Evolutionary conservation across 495 filamentous ascomycete species (phyloP), one percentile per base, ranked within the genome.

Genomic region (Daldinia concentrica): DNA sequence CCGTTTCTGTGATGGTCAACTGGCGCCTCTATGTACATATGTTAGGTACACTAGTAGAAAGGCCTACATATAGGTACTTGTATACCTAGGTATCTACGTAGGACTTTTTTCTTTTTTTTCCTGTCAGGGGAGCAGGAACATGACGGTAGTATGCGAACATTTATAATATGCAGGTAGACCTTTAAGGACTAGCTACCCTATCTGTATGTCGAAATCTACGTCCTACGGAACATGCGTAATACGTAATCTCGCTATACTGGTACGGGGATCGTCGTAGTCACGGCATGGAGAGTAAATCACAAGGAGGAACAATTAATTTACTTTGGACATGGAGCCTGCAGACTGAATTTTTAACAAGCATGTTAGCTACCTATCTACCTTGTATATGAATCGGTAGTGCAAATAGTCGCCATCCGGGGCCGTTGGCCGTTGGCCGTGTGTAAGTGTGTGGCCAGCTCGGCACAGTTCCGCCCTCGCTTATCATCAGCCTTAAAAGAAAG

Each of bases 241-340:
- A 48, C 43, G 17, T 48, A 48, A 48, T 54, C 50, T 27, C 50
- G 50, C 26, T 15, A 54, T 29, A 30, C 27, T 15, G 4, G 14
- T 30, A 29, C 4, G 9, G 15, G 15, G 50, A 30, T 54, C 26
- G 22, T 29, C 50, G 19, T 51, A 29, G 50, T 30, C 12, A 30
- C 12, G 24, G 26, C 50, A 54, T 26, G 1, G 27, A 27, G 6
- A 17, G 19, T 17, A 29, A 12, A 12, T 29, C 45, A 58, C 54
- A 39, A 58, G 41, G 14, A 30, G 50, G 27, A 59, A 34, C 30
- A 66, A 52, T 58, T 66, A 66, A 66, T 66, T 58, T 66, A 58
- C 37, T 45, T 51, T 50, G 8, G 55, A 59, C 30, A 32, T 37
- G 41, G 54, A 58, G 15, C 37, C 37, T 43, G 50, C 39, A 64